A percentile compares a stretch with the other conserved stretches of the same genome.
Evolutionary conservation across 2,329 filamentous ascomycete genomes (phyloP).

Genomic region (Sclerotiophoma versabilis): DNA sequence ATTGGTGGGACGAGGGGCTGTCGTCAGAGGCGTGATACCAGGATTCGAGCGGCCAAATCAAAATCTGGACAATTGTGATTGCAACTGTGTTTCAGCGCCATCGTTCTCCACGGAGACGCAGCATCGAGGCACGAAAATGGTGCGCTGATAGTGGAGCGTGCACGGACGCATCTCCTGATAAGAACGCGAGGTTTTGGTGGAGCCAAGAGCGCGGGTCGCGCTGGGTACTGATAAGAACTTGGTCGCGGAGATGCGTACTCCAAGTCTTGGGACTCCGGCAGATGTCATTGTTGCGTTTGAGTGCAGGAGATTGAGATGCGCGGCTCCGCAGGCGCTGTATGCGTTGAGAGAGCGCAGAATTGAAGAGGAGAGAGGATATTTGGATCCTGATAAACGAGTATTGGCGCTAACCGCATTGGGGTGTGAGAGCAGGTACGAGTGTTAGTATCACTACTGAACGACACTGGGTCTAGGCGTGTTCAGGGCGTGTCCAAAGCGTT

Average conservation of each 20-base stretch:
- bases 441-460: no score
- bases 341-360: background rate
- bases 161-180: conserved; percentile 30
- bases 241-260: conserved; percentile 3
- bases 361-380: background rate
- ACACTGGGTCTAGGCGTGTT: no score
- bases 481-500: no score
- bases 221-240: conserved; percentile 21
- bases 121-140: background rate
- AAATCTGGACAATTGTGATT: background rate
- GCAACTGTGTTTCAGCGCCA: conserved; percentile 6
- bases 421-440: background rate
- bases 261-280: background rate
- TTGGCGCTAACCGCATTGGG: background rate
- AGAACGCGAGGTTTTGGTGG: conserved; percentile 20
- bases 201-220: conserved; percentile 23
- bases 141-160: conserved; percentile 7
- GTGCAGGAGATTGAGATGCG: background rate
- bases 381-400: background rate
- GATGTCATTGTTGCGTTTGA: background rate
- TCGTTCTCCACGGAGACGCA: conserved; percentile 11
- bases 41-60: conserved; percentile 17
- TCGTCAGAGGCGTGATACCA: conserved; percentile 18
- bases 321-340: background rate
- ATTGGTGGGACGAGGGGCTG: background rate